Base-by-base conservation (phyloP, 805 yeast species). In the Starmerella asiatica region DNA sequence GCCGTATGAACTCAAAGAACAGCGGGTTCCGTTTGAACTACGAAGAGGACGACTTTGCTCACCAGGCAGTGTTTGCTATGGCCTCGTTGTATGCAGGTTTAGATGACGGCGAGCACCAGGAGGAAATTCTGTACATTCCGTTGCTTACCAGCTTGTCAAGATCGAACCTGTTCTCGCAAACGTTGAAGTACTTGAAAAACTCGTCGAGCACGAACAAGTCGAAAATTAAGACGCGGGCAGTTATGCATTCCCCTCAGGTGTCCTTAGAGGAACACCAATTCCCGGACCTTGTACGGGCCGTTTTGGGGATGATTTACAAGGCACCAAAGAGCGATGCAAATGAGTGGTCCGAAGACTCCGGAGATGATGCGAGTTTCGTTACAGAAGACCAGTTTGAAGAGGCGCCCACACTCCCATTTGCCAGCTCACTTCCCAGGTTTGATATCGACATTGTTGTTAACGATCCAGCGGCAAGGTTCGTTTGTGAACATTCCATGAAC, bases 11-110 rank as follows among this genome's bases (percentile, higher is more conserved):
- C 42, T 56, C 67, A 5, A 47, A 51, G 27, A 57, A 58, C 36
- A 63, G 67, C 9, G 65, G 64, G 1, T 64, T 63, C 49, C 54
- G 59, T 45, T 51, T 63, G 44, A 45, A 54, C 29, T 63, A 59
- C 43, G 50, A 51, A 7, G 41, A 43, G 21, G 51, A 44, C 17
- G 65, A 60, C 29, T 41, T 51, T n/a, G 66, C 67, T 3, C 68
- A 63, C 43, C 68, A 63, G 48, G 56, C 61, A 8, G 51, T 60
- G 9, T 43, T 59, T 34, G 48, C 62, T 11, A 46, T 58, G 3
- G 53, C 59, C 14, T 56, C 65, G 3, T 34, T 60, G 23, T 55
- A 55, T 9, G 49, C 61, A 28, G 65, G 63, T 14, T 32, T 62
- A 17, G 57, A 53, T 24, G 42, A 40, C 11, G 57, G 55, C 26